phyloP scores from a whole-genome alignment of 352 stramenopile genomes.

The Phytophthora aleatoria region DNA sequence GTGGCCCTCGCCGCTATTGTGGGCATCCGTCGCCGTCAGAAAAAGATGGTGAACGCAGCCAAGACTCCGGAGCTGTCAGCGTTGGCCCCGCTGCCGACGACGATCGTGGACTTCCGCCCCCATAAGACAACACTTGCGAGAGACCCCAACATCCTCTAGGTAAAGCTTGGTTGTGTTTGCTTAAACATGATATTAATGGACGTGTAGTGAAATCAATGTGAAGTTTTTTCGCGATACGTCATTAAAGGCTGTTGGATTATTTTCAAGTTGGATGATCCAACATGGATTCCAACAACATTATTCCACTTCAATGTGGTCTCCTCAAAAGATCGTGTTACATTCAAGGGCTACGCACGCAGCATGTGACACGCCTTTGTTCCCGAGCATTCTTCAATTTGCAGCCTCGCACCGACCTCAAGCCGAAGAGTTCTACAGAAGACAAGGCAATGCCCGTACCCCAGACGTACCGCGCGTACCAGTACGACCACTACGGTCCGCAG shows the following conservation, averaged over 20 bases:
- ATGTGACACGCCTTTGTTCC: neutral
- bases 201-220: conserved; percentile 5
- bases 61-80: conserved; percentile 50
- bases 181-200: conserved; percentile 17
- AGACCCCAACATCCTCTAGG: conserved; percentile 39
- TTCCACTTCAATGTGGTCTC: conserved; percentile 20
- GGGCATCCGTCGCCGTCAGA: conserved; percentile 44
- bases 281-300: too few relatives aligned
- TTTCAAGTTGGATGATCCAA: too few relatives aligned
- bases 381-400: conserved; percentile 21
- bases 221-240: too few relatives aligned
- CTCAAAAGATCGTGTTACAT: neutral
- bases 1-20: conserved; percentile 49
- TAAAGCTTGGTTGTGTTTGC: neutral
- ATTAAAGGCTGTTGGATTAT: too few relatives aligned
- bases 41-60: conserved; percentile 45
- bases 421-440: neutral
- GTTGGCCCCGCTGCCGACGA: conserved; percentile 26
- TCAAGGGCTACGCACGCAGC: neutral
- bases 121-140: conserved; percentile 19
- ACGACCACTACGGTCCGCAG: neutral
- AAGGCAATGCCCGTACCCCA: conserved; percentile 26
- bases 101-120: conserved; percentile 29
- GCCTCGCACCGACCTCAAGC: neutral
- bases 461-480: conserved; percentile 37